Base-by-base conservation (phyloP, 192 early-diverging fungal species). In the Coemansia aciculifera region DNA sequence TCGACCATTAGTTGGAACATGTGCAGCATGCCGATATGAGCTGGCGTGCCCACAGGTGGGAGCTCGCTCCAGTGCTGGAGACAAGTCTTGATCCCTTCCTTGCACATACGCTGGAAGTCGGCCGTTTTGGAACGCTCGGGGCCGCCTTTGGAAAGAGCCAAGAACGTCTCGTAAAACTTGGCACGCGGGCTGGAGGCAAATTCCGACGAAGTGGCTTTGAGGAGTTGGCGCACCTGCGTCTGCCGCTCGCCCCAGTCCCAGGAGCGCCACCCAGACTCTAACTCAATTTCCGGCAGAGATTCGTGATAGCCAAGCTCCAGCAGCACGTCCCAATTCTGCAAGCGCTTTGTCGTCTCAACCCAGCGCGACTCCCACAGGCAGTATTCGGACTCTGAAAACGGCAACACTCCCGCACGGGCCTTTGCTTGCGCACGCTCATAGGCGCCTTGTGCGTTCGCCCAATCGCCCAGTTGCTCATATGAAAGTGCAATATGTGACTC, bases 321-420 rank as follows among this genome's bases (percentile, higher is more conserved):
- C 51, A 99, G 83, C 66, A 98, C 90, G 64, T 99, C 98, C 98
- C 98, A 99, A 73, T 92, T 94, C 78, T 99, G 97, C 23, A 99
- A 77, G 40, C 91, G 90, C 67, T 97, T 86, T 0, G 96, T 91
- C 48, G 93, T 94, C 32, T 80, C 78, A 24, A 98, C 87, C 98
- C 98, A 99, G 62, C 95, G 93, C 62, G 95, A 89, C 84, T 99
- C 98, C 98, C 98, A 99, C 21, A 99, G 78, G 29, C 87, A 86
- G 76, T 98, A 99, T 64, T 99, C 98, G 2, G 93, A 88, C 77
- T 99, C 98, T 29, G 90, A 90, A 67, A 95, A 98, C 13, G 93
- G 92, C 36, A 95, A 73, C 2, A 89, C 87, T 0, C 94, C 92
- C 3, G 88, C 91, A 27, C 95, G 84, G 6, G 94, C 95, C 69